phyloP scores from a whole-genome alignment of 495 filamentous ascomycete genomes.

The Penicillium arizonense region DNA sequence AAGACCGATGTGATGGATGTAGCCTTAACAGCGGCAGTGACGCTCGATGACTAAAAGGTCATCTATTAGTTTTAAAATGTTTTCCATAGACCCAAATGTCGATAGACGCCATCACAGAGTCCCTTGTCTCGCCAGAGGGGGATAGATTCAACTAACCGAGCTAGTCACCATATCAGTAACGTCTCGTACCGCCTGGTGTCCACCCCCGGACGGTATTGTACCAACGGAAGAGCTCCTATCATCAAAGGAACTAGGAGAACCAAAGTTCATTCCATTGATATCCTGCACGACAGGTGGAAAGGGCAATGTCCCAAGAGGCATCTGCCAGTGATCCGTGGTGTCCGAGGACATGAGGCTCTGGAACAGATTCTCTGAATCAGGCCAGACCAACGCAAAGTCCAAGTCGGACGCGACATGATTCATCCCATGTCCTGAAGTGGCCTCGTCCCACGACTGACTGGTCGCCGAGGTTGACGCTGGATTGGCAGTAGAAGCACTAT shows the following conservation, averaged over 20 bases:
- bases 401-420: conserved; percentile 31
- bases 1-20: conserved; percentile 49
- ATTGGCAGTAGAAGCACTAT: conserved; percentile 20
- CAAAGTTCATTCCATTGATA: conserved; percentile 33
- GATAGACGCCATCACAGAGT: background rate
- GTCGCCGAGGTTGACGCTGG: conserved; percentile 23
- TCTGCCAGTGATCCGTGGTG: conserved; percentile 45
- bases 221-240: conserved; percentile 40
- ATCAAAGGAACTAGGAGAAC: conserved; percentile 35
- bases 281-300: conserved; percentile 38
- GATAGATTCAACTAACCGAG: conserved; percentile 29
- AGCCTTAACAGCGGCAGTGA: conserved; percentile 47
- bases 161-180: conserved; percentile 49
- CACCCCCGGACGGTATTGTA: conserved; percentile 41
- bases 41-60: conserved; percentile 38
- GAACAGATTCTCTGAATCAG: conserved; percentile 48
- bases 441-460: conserved; percentile 27
- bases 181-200: conserved; percentile 47
- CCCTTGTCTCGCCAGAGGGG: background rate
- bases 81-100: background rate
- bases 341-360: conserved; percentile 46
- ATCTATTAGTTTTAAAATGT: conserved; percentile 1
- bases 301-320: conserved; percentile 42
- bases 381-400: conserved; percentile 48
- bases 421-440: conserved; percentile 17